Evolutionary conservation across 2,329 filamentous ascomycete genomes (phyloP).

Genomic region (Rhynchosporium secalis): DNA sequence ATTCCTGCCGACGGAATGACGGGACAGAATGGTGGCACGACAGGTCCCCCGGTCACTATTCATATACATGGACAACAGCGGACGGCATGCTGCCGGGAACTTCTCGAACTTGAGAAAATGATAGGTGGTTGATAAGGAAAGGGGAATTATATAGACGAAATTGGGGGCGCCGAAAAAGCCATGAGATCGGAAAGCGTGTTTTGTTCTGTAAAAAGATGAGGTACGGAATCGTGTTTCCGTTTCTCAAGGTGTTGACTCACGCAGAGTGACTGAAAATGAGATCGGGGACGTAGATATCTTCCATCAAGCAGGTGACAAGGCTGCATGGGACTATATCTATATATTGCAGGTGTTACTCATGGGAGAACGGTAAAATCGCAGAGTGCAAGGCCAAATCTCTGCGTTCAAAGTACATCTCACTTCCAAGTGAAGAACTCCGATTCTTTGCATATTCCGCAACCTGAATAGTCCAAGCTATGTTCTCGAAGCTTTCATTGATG

Average conservation of each 20-base stretch:
- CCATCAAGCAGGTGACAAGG: conserved; percentile 16
- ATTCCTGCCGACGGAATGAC: conserved; percentile 24
- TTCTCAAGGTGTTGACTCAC: neutral
- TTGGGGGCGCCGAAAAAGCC: neutral
- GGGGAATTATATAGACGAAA: conserved; percentile 11
- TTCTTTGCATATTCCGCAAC: conserved; percentile 7
- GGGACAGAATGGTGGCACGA: conserved; percentile 22
- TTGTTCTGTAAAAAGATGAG: neutral
- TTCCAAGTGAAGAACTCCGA: neutral
- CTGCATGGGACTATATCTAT: conserved; percentile 26
- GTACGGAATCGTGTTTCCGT: neutral
- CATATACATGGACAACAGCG: conserved; percentile 1
- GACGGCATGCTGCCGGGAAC: conserved; percentile 1
- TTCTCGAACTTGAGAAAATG: neutral
- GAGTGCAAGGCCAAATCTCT: neutral
- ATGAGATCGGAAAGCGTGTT: neutral
- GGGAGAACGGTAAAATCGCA: neutral
- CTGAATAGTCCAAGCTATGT: conserved; percentile 19
- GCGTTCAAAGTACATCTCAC: neutral
- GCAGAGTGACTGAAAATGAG: neutral
- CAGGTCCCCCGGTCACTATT: neutral
- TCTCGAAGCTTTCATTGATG: conserved; percentile 24
- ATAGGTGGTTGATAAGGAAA: conserved; percentile 5
- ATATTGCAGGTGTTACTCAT: conserved; percentile 12
- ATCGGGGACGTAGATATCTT: conserved; percentile 5